Evolutionary conservation across 225 moss, liverwort and hornwort species (phyloP), one percentile per base, ranked within the genome.

Genomic region (Anthoceros angustus): DNA sequence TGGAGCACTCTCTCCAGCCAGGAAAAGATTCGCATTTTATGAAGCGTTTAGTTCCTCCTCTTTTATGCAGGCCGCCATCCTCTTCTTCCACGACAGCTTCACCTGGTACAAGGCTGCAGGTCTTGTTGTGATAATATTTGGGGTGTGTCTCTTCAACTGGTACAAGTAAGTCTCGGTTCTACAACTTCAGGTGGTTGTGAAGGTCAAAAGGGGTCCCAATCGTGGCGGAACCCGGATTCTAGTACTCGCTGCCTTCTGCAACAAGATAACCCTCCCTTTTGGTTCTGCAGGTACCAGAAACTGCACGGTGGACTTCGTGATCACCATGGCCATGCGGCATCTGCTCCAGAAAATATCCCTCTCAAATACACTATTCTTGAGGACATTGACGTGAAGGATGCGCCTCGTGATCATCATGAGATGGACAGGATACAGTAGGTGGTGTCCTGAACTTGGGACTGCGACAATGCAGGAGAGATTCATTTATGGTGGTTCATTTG

Each of bases 81-180:
- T 82, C 66, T 86, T 85, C 68, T 80, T 98, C 63, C 73, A 82
- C 16, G 92, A 98, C 66, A 62, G 72, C 39, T 92, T 98, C 72
- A 92, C 88, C 23, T 67, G 77, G 70, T 74, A 81, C 67, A 98
- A 92, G 82, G 88, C 79, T 40, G 50, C 84, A 67, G 95, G 95
- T 43, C 78, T 98, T 66, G 71, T 77, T 16, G 71, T 98, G 62
- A 89, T 98, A 61, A 81, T 98, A 61, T 63, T 98, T 68, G 95
- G 95, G 66, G 91, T 92, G 66, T 75, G 87, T 67, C 69, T 98
- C 38, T 98, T 92, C 75, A 98, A 98, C 60, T 76, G 84, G 82
- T 91, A 83, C 78, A 98, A 89, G 98, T 98, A 84, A 80, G 91
- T n/a, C 43, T 20, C 23, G n/a, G 23, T 18, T 20, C 10, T 20